These are phyloP conservation scores for Diaporthe australafricana DNA, from an alignment of 2,329 filamentous ascomycete genomes.

Conservation along the genomic window DNA sequence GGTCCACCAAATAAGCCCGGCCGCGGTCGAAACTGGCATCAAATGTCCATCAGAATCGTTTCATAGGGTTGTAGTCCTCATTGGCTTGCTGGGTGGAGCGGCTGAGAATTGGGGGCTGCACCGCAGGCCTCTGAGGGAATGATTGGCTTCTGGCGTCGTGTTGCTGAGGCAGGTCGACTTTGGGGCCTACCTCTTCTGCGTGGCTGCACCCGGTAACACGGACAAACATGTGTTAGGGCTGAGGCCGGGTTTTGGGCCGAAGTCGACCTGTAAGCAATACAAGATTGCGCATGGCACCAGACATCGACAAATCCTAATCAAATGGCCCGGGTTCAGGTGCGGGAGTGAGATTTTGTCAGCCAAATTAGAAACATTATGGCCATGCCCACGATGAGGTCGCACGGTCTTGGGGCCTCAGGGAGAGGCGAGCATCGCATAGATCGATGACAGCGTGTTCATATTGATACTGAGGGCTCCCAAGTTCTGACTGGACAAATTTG, in stretches of 20 bases:
- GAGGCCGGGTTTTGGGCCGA: neutral
- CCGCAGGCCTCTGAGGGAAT: slow-evolving; percentile 2
- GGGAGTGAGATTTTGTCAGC: neutral
- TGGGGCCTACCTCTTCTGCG: neutral
- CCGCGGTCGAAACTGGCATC: slow-evolving; percentile 27
- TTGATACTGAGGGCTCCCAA: neutral
- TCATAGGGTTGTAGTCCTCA: neutral
- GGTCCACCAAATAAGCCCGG: slow-evolving; percentile 1
- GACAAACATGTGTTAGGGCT: neutral
- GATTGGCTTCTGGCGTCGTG: slow-evolving; percentile 17
- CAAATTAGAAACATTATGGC: neutral
- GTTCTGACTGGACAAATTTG: no score
- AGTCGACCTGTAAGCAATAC: neutral
- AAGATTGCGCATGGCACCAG: neutral
- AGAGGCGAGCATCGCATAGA: neutral
- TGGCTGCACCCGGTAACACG: neutral
- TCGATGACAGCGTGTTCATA: neutral
- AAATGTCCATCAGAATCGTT: slow-evolving; percentile 14
- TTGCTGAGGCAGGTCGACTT: slow-evolving; percentile 13
- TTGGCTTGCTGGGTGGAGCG: neutral
- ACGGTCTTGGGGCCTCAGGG: neutral
- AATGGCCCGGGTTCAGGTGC: neutral
- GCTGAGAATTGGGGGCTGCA: neutral
- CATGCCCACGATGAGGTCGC: neutral
- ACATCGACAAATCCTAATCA: neutral